These are phyloP conservation scores for Trichomonas vaginalis DNA, from an alignment of 208 protist species.

Conservation along the genomic window DNA sequence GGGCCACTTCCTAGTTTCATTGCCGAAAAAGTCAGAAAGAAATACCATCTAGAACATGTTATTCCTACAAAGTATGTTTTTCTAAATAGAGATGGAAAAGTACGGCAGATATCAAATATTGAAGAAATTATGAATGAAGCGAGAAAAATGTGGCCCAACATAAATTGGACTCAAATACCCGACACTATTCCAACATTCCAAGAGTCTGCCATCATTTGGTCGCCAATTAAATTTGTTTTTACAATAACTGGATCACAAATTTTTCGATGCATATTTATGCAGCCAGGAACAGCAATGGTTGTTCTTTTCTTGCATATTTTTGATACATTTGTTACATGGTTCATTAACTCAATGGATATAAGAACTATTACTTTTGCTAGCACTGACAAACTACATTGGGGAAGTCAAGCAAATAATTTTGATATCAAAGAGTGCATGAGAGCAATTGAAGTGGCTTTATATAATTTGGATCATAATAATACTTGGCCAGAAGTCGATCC, in stretches of 20 bases:
- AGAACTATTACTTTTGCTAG: neutral
- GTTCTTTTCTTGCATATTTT: neutral
- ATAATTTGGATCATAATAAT: neutral
- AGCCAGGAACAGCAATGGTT: neutral
- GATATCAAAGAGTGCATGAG: neutral
- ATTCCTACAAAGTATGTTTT: neutral
- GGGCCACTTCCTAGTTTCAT: neutral
- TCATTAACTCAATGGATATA: neutral
- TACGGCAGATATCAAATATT: neutral
- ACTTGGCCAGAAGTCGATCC: too few species aligned
- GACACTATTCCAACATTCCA: neutral
- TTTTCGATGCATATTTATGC: neutral
- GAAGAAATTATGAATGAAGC: neutral
- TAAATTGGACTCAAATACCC: neutral
- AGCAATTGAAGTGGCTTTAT: neutral
- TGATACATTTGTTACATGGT: neutral
- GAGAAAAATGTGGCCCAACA: neutral
- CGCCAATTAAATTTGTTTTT: neutral
- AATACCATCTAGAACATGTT: neutral
- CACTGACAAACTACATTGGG: neutral
- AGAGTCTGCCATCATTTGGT: neutral
- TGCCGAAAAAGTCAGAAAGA: neutral
- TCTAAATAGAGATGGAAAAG: neutral
- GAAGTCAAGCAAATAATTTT: neutral
- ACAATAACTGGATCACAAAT: neutral